Evolutionary conservation across 192 early-diverging fungal genomes (phyloP), one percentile per base, ranked within the genome.

Genomic region (Rhizophlyctis rosea): DNA sequence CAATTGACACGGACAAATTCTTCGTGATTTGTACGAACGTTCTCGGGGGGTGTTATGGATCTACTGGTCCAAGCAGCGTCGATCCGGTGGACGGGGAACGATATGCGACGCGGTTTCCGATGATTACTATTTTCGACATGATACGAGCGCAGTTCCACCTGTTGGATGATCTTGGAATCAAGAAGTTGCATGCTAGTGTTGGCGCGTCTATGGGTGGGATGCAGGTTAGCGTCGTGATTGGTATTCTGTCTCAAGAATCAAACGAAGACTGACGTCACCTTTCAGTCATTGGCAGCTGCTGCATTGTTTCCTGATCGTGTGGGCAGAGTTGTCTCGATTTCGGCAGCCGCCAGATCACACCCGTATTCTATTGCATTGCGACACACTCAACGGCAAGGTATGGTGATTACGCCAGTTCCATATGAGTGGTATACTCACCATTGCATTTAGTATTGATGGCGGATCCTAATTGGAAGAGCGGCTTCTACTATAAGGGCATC

Each of bases 1-100:
- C 92, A 2, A 84, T 98, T 21, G 96, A 98, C 57, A 96, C 95
- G 30, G 82, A 93, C 77, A 89, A 89, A 70, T 98, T 91, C 80
- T 90, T 87, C 78, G 90, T 98, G 0, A 90, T 98, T 50, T 98
- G 96, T 63, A 93, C 94, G 2, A 98, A 98, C 70, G 93, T 93
- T 2, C 77, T 98, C 52, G 96, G 96, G 36, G 92, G 95, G 0
- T 98, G 95, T 72, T 98, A 93, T 67, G 96, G 96, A 2, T 92
- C 91, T 3, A 98, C 95, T 7, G 95, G 94, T 0, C 96, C 96
- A 0, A 79, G 80, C 3, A 87, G 87, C 1, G 76, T 95, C 32
- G 89, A 96, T 61, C 91, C 92, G 21, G 14, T 59, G 4, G 72
- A 90, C 74, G 76, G 78, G 4, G 72, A 83, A 61, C 85, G 87